Evolutionary conservation across 306 rosid genomes (phyloP), one percentile per base, ranked within the genome.

Genomic region (Malus sieversii): DNA sequence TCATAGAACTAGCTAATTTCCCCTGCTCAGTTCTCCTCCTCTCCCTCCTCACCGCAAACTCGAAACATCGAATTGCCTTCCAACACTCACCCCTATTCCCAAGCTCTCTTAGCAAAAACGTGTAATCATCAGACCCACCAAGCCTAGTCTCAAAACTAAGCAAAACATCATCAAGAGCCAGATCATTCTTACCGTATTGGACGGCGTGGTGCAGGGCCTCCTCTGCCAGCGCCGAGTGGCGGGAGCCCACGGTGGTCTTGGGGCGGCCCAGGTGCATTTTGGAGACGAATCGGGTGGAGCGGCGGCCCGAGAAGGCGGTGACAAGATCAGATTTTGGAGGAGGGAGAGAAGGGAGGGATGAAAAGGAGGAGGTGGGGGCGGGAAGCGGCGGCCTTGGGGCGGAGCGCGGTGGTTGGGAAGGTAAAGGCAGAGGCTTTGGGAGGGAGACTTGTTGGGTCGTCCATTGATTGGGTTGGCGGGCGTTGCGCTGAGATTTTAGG

Each of bases 1-100:
- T 95, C 90, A 90, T 92, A 4, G 96, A 80, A 70, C 96, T 90
- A 3, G 96, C 91, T 46, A 95, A 57, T 78, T 89, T 92, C 55
- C 98, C 98, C 45, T 78, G 90, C 23, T 83, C 88, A 72, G 82
- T 82, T 75, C 71, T 85, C 75, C 84, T 88, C 42, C 79, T 75
- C 79, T 84, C 90, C 78, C 85, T 86, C 71, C 73, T 77, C 51
- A 92, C 81, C 4, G 94, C 89, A 66, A 95, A 95, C 62, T 92
- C 93, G 77, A 85, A 92, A 48, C 92, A 88, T 82, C 60, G 71
- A 74, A 76, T 69, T 0, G 88, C 93, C 66, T 85, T 84, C 90
- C 84, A 75, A 68, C 79, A 87, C 65, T 84, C 87, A 44, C 95
- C 93, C 78, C 85, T 80, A 75, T 92, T 90, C 78, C 91, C 97